Percentiles rank a stretch among this genome's conserved stretches.
phyloP scores from a whole-genome alignment of 495 filamentous ascomycete species.

The Trichoderma virens region DNA sequence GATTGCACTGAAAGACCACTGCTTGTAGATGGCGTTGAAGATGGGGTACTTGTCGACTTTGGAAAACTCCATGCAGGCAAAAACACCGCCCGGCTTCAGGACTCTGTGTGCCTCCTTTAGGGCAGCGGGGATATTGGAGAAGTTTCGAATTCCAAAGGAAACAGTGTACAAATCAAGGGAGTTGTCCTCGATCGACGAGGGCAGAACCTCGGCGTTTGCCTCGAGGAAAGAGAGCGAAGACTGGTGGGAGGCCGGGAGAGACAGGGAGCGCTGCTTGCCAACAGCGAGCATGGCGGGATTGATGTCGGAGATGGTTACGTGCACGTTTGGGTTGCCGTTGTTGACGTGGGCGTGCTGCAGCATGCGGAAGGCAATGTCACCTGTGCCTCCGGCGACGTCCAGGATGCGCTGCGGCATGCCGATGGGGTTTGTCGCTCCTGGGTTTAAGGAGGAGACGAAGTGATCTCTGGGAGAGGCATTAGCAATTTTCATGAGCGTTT shows the following conservation, averaged over 20 bases:
- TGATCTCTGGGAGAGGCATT: constrained; percentile 51
- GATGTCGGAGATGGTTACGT: constrained; percentile 88
- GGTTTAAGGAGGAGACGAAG: constrained; percentile 88
- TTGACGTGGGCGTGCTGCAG: constrained; percentile 80
- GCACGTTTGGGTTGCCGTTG: constrained; percentile 68
- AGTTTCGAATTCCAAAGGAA: constrained; percentile 96
- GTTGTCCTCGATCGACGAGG: constrained; percentile 47
- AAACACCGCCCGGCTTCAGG: constrained; percentile 88
- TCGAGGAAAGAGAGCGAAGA: constrained; percentile 65
- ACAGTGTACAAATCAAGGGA: constrained; percentile 91
- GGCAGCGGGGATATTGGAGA: constrained; percentile 76
- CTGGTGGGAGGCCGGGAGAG: constrained; percentile 37
- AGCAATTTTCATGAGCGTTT: not conserved
- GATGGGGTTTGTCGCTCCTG: constrained; percentile 53
- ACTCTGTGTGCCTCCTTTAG: constrained; percentile 77
- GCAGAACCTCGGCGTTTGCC: constrained; percentile 80
- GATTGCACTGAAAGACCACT: constrained; percentile 92
- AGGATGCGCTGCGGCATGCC: constrained; percentile 62
- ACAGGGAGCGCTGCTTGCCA: constrained; percentile 62
- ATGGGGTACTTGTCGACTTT: constrained; percentile 61
- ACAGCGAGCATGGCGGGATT: constrained; percentile 91
- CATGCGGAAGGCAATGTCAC: constrained; percentile 96
- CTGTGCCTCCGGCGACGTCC: constrained; percentile 94
- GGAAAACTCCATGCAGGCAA: constrained; percentile 94
- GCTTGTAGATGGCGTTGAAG: constrained; percentile 83